Evolutionary conservation across 352 stramenopile genomes (phyloP).

Genomic region (Phytopythium cucurbitacearum): DNA sequence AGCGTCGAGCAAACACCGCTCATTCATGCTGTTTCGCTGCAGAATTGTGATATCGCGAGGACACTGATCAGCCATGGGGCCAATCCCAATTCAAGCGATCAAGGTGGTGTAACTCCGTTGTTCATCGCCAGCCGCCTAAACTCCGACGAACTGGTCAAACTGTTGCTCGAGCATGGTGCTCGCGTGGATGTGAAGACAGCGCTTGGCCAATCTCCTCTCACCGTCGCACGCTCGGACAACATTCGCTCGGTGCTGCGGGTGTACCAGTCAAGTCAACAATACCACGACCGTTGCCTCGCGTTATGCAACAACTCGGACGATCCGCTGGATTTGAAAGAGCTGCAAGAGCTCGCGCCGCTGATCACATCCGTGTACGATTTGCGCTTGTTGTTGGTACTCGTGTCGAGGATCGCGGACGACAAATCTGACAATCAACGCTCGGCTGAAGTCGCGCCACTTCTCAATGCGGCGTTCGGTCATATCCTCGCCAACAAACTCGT

Average conservation of each 20-base stretch:
- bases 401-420: neutral
- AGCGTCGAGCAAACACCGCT: neutral
- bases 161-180: conserved; percentile 2
- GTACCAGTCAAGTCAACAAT: conserved; percentile 5
- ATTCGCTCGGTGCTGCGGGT: conserved; percentile 1
- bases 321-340: conserved; percentile 2
- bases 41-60: conserved; percentile 1
- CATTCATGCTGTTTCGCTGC: neutral
- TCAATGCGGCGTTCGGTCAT: conserved; percentile 21
- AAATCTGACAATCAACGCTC: too few species aligned
- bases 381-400: conserved; percentile 12
- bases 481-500: conserved; percentile 23
- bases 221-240: neutral
- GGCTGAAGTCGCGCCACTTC: neutral
- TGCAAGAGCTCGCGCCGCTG: conserved; percentile 17
- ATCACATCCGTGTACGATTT: conserved; percentile 36
- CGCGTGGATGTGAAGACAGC: conserved; percentile 3
- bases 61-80: conserved; percentile 1
- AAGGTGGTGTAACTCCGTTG: conserved; percentile 1
- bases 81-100: conserved; percentile 1
- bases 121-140: neutral
- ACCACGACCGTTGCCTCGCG: neutral
- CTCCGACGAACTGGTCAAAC: conserved; percentile 1
- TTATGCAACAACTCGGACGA: conserved; percentile 8
- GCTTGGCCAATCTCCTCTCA: conserved; percentile 1